These are phyloP conservation scores for Endoconidiophora laricicola DNA, from an alignment of 2,329 filamentous ascomycete species.

Conservation along the genomic window DNA sequence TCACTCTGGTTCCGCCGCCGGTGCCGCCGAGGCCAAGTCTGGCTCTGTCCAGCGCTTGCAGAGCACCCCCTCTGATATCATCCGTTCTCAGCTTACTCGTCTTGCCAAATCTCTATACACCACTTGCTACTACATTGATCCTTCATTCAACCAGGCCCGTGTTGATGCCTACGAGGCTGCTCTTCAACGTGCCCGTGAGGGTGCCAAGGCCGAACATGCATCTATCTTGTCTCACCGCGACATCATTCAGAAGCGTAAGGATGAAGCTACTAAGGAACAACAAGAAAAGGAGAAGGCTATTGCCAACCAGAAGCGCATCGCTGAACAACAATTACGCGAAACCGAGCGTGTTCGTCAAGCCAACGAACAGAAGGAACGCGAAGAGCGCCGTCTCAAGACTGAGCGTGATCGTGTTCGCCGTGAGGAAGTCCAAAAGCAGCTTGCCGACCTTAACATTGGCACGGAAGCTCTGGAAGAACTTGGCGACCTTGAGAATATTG, in stretches of 20 bases:
- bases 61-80: conserved; percentile 94
- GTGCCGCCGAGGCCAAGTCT: conserved; percentile 72
- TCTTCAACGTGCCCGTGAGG: conserved; percentile 64
- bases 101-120: conserved; percentile 82
- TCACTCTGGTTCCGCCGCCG: conserved; percentile 66
- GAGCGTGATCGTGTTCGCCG: conserved; percentile 82
- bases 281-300: conserved; percentile 86
- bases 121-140: conserved; percentile 91
- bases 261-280: conserved; percentile 75
- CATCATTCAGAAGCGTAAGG: conserved; percentile 91
- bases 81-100: conserved; percentile 82
- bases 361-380: conserved; percentile 85
- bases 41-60: conserved; percentile 86
- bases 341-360: conserved; percentile 76
- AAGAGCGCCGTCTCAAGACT: conserved; percentile 68
- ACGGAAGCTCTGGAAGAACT: conserved; percentile 59
- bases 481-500: conserved; percentile 69
- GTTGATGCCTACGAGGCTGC: conserved; percentile 65
- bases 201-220: conserved; percentile 80
- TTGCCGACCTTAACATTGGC: conserved; percentile 78
- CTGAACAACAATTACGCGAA: conserved; percentile 75
- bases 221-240: conserved; percentile 75
- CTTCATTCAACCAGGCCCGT: conserved; percentile 68
- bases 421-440: conserved; percentile 84
- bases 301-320: conserved; percentile 69